Conservation (phyloP, 331 rosid genomes). For the Erythrophleum ivorense region DNA sequence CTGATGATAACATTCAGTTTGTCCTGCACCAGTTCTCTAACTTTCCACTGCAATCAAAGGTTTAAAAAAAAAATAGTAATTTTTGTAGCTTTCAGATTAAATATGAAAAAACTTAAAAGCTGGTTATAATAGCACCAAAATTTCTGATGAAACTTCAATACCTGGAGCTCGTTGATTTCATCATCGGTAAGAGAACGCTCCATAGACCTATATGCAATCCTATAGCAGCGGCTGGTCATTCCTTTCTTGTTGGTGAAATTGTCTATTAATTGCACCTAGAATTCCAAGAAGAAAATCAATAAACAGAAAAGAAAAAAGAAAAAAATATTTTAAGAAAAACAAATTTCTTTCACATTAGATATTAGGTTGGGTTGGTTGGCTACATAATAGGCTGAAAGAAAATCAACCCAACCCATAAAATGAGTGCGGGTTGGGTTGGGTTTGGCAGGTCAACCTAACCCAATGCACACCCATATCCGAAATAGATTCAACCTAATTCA, state of each 20-base stretch:
- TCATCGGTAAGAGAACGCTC: conserved; percentile 96
- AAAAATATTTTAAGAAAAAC: no score
- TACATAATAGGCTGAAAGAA: no score
- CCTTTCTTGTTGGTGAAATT: conserved; percentile 95
- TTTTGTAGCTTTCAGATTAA: conserved; percentile 31
- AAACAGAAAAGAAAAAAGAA: background rate
- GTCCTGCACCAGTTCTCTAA: conserved; percentile 83
- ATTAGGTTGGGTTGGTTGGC: background rate
- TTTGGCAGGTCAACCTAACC: no score
- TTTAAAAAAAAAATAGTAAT: background rate
- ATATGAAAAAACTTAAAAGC: conserved; percentile 16
- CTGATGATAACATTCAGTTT: conserved; percentile 81
- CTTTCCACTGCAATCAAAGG: conserved; percentile 69
- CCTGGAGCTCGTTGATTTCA: conserved; percentile 92
- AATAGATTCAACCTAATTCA: no score
- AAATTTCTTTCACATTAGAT: background rate
- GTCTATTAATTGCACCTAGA: conserved; percentile 87
- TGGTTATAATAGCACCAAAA: background rate
- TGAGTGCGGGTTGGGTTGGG: no score
- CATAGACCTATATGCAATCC: conserved; percentile 91
- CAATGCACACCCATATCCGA: no score
- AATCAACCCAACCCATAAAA: no score
- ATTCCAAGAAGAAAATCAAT: conserved; percentile 39
- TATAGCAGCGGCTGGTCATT: conserved; percentile 94
- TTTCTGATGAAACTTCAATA: conserved; percentile 34